phyloP scores from a whole-genome alignment of 805 yeast genomes.

The Candida cerambycidarum region DNA sequence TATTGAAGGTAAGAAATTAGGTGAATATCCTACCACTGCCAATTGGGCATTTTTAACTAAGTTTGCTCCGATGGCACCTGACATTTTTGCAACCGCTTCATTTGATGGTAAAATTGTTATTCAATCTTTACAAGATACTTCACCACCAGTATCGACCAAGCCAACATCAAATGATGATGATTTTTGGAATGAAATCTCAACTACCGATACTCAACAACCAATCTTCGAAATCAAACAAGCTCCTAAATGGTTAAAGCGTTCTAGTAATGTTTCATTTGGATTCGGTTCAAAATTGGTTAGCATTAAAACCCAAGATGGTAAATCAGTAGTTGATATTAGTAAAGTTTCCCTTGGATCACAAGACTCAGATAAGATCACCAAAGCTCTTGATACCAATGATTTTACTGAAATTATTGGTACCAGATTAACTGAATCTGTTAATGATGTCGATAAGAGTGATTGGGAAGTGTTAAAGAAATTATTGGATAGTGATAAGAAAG shows the following conservation, averaged over 20 bases:
- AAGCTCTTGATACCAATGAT: constrained; percentile 58
- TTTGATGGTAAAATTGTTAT: constrained; percentile 80
- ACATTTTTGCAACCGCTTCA: constrained; percentile 83
- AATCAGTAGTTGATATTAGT: constrained; percentile 43
- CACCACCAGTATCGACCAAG: constrained; percentile 51
- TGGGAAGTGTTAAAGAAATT: constrained; percentile 63
- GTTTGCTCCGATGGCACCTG: constrained; percentile 88
- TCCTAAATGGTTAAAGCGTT: constrained; percentile 83
- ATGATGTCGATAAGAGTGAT: constrained; percentile 46
- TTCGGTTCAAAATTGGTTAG: constrained; percentile 87
- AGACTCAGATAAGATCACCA: constrained; percentile 43
- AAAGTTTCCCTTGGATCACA: constrained; percentile 37
- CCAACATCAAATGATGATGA: constrained; percentile 56
- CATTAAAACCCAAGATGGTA: constrained; percentile 43
- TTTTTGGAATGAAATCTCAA: constrained; percentile 80
- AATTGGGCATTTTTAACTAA: constrained; percentile 91
- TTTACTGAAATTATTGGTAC: constrained; percentile 54
- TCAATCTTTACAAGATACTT: constrained; percentile 87
- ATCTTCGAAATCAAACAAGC: constrained; percentile 72
- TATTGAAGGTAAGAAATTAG: constrained; percentile 63
- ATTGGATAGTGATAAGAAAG: constrained; percentile 48
- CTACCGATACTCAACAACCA: constrained; percentile 71
- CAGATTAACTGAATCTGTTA: constrained; percentile 38
- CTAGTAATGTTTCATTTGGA: constrained; percentile 77
- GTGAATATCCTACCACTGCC: constrained; percentile 86